Conservation (phyloP, 331 rosid species). For the Rosa hybrid region DNA sequence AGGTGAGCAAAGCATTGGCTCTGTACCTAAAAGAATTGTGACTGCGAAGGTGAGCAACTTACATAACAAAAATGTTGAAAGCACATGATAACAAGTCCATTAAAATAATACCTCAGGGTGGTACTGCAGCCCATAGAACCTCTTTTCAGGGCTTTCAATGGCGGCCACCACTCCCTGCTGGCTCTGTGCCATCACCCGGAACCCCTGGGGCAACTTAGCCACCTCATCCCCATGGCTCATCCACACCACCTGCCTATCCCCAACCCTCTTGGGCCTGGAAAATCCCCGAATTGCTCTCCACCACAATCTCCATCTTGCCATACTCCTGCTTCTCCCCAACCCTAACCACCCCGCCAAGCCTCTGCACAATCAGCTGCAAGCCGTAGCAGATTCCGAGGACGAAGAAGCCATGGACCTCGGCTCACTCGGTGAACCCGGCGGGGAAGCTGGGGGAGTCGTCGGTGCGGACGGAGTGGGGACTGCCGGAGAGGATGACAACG, state of each 20-base stretch:
- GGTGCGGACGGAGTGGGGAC: constrained; percentile 95
- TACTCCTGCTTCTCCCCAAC: constrained; percentile 80
- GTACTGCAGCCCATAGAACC: constrained; percentile 86
- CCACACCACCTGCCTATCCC: constrained; percentile 70
- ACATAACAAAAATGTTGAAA: not conserved
- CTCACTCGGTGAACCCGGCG: constrained; percentile 77
- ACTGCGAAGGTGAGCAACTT: too few species aligned
- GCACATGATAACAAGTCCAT: too few species aligned
- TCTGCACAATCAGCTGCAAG: constrained; percentile 82
- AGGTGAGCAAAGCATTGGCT: too few species aligned
- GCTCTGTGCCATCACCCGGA: constrained; percentile 75
- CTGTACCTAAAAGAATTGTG: too few species aligned
- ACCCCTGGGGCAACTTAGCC: constrained; percentile 57
- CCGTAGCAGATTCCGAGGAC: constrained; percentile 95
- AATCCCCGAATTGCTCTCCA: constrained; percentile 43
- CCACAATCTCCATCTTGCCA: constrained; percentile 84
- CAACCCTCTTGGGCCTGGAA: constrained; percentile 43
- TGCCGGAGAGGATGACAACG: constrained; percentile 89
- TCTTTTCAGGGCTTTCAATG: constrained; percentile 46
- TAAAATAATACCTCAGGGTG: constrained; percentile 75
- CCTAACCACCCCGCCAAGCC: constrained; percentile 75
- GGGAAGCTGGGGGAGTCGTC: constrained; percentile 68
- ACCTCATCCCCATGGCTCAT: constrained; percentile 99
- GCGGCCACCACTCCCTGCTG: constrained; percentile 84
- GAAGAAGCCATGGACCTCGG: constrained; percentile 51